These are phyloP conservation scores for Diplodia corticola DNA, from an alignment of 2,329 filamentous ascomycete genomes.

Conservation along the genomic window DNA sequence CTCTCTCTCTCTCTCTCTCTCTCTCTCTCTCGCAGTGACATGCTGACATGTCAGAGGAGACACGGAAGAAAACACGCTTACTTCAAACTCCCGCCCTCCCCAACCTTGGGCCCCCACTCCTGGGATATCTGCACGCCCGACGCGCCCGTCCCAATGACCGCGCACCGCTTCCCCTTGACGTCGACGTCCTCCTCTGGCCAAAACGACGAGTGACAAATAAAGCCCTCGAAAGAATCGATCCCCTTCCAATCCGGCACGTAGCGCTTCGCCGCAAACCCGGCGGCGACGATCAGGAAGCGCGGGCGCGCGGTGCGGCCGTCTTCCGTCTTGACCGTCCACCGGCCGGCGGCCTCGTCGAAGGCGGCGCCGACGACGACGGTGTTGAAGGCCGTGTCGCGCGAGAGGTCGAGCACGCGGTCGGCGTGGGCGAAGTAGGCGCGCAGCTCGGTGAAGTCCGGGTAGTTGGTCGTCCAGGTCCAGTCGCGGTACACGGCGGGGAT, in stretches of 20 bases:
- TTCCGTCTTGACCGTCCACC: slow-evolving; percentile 54
- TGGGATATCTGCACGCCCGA: slow-evolving; percentile 66
- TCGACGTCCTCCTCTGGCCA: slow-evolving; percentile 58
- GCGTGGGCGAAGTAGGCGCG: slow-evolving; percentile 61
- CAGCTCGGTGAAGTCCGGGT: slow-evolving; percentile 55
- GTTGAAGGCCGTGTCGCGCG: slow-evolving; percentile 59
- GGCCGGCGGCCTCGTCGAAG: slow-evolving; percentile 50
- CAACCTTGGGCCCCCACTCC: slow-evolving; percentile 48
- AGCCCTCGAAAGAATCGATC: slow-evolving; percentile 58
- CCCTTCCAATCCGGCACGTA: slow-evolving; percentile 63
- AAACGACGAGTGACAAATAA: slow-evolving; percentile 59
- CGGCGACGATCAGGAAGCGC: slow-evolving; percentile 55
- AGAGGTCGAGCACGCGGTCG: slow-evolving; percentile 56
- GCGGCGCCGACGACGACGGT: slow-evolving; percentile 55
- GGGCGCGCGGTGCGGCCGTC: slow-evolving; percentile 54
- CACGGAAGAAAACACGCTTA: too few species aligned
- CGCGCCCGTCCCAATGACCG: slow-evolving; percentile 66
- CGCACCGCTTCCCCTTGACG: slow-evolving; percentile 60
- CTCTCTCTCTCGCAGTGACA: too few species aligned
- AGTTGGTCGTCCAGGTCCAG: slow-evolving; percentile 59
- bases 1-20: too few species aligned
- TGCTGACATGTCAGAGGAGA: too few species aligned
- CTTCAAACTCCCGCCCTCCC: background rate
- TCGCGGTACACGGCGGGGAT: slow-evolving; percentile 47
- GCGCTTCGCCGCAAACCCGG: slow-evolving; percentile 60